These are phyloP conservation scores for Starmerella davenportii DNA, from an alignment of 805 yeast species.

Conservation along the genomic window DNA sequence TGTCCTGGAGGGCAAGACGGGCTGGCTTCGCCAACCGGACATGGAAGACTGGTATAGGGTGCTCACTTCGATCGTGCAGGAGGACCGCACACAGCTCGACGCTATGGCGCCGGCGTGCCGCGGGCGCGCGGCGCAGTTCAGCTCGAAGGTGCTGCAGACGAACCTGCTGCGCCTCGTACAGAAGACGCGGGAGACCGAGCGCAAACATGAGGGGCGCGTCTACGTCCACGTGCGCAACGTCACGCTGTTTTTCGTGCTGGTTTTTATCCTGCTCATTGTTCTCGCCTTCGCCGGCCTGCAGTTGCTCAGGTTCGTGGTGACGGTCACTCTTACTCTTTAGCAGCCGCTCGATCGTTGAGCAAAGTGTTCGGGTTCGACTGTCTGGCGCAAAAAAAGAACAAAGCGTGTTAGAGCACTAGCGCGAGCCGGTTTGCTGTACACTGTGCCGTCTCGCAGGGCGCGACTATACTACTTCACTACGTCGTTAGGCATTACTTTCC, in stretches of 20 bases:
- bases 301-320: conserved; percentile 3
- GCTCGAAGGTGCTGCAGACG: conserved; percentile 20
- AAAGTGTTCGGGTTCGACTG: no score
- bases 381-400: no score
- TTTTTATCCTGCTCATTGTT: neutral
- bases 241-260: neutral
- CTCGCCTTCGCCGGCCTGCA: neutral
- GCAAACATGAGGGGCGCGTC: conserved; percentile 10
- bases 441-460: no score
- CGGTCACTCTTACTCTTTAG: no score
- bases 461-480: no score
- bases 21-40: conserved; percentile 25
- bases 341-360: no score
- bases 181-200: conserved; percentile 11
- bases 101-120: conserved; percentile 15
- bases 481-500: no score
- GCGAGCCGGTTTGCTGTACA: no score
- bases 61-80: conserved; percentile 17
- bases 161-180: conserved; percentile 16
- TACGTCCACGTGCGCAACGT: conserved; percentile 5
- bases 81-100: conserved; percentile 12
- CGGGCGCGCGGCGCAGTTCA: conserved; percentile 22
- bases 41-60: conserved; percentile 24
- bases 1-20: conserved; percentile 28
- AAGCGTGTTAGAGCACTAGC: no score